A percentile compares a stretch with the other conserved stretches of the same genome.
Evolutionary conservation across 768 basidiomycete species (phyloP).

Genomic region (Fomitopsis serialis): DNA sequence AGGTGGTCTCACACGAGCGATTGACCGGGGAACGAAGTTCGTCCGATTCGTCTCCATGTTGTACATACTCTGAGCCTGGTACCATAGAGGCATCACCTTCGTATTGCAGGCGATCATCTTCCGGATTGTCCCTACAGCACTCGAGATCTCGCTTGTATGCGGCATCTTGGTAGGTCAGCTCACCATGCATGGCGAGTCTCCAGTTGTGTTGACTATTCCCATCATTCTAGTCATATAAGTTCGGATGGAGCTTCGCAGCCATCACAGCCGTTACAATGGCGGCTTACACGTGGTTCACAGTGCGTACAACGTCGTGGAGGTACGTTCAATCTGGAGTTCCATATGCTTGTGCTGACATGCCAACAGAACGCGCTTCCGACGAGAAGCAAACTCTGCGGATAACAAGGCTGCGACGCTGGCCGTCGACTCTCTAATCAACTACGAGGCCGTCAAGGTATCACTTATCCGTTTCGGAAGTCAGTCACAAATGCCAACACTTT

Average conservation of each 20-base stretch:
- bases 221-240: constrained; percentile 78
- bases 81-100: constrained; percentile 86
- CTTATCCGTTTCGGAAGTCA: neutral
- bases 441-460: constrained; percentile 93
- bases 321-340: constrained; percentile 24
- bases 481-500: neutral
- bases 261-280: constrained; percentile 82
- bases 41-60: constrained; percentile 10
- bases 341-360: neutral
- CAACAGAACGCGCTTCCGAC: constrained; percentile 81
- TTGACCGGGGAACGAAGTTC: constrained; percentile 96
- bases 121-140: constrained; percentile 90
- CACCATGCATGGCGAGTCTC: neutral
- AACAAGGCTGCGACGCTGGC: constrained; percentile 93
- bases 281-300: constrained; percentile 95
- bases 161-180: constrained; percentile 78
- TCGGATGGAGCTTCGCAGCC: constrained; percentile 95
- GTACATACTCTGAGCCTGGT: neutral
- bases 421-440: constrained; percentile 96
- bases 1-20: constrained; percentile 92
- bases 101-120: constrained; percentile 90
- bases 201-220: neutral
- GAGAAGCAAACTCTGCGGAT: constrained; percentile 93
- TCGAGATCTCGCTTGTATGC: constrained; percentile 96
- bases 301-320: constrained; percentile 96